These are phyloP conservation scores for Paecilomyces formosus DNA, from an alignment of 2,329 filamentous ascomycete species.

Conservation along the genomic window DNA sequence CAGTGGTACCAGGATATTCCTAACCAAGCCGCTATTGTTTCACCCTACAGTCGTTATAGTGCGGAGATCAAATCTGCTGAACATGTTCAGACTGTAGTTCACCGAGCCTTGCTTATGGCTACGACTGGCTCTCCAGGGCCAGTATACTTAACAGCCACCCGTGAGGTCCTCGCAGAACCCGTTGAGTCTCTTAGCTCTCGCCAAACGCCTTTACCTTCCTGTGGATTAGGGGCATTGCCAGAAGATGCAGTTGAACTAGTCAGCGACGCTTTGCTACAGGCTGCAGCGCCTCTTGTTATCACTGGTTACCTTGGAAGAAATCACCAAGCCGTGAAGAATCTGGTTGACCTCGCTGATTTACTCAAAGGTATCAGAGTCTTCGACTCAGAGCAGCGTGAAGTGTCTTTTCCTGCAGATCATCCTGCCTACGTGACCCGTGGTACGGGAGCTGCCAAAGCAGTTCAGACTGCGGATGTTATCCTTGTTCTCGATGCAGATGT, in stretches of 20 bases:
- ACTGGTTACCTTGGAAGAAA: constrained; percentile 43
- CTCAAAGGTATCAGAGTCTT: constrained; percentile 40
- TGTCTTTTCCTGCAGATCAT: constrained; percentile 37
- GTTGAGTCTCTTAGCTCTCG: constrained; percentile 60
- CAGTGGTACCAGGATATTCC: constrained; percentile 78
- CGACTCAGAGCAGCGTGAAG: constrained; percentile 41
- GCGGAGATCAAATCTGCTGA: constrained; percentile 73
- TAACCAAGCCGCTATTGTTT: constrained; percentile 68
- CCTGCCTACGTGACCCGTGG: constrained; percentile 58
- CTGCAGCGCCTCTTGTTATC: constrained; percentile 40
- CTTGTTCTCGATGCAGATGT: constrained; percentile 81
- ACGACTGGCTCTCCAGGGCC: constrained; percentile 67
- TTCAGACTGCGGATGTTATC: constrained; percentile 72
- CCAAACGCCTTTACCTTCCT: constrained; percentile 59
- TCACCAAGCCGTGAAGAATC: constrained; percentile 29
- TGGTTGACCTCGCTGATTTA: constrained; percentile 38
- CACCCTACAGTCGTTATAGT: constrained; percentile 75
- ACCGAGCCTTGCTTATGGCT: constrained; percentile 72
- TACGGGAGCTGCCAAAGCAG: constrained; percentile 64
- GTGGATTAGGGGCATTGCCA: constrained; percentile 56
- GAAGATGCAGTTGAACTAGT: constrained; percentile 34
- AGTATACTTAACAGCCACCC: constrained; percentile 67
- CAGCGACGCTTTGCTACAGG: constrained; percentile 31
- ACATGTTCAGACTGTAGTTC: constrained; percentile 82
- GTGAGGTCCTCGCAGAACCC: constrained; percentile 77